These are phyloP conservation scores for Sarcodon sp. DNA, from an alignment of 768 basidiomycete species.

Conservation along the genomic window DNA sequence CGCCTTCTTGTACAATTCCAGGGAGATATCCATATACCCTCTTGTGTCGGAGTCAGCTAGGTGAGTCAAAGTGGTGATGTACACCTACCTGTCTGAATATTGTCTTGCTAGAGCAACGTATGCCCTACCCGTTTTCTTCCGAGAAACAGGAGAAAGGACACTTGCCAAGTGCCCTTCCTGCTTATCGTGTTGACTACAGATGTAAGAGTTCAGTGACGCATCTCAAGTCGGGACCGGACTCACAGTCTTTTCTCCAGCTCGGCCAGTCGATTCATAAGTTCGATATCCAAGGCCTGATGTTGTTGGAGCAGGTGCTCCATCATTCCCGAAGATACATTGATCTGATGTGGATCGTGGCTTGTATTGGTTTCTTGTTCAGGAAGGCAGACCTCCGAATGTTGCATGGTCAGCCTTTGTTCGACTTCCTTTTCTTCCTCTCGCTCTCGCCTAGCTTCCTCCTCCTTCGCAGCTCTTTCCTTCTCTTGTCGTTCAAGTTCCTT, in stretches of 20 bases:
- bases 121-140: conserved; percentile 73
- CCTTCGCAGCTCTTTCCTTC: conserved; percentile 10
- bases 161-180: conserved; percentile 50
- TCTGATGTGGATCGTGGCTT: neutral
- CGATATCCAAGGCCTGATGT: conserved; percentile 57
- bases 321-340: conserved; percentile 27
- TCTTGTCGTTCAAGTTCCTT: conserved; percentile 38
- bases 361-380: neutral
- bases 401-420: neutral
- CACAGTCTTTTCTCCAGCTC: conserved; percentile 69
- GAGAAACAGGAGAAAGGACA: conserved; percentile 57
- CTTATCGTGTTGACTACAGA: conserved; percentile 32
- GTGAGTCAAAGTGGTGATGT: neutral
- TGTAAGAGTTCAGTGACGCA: neutral
- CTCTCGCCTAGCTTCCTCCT: conserved; percentile 11
- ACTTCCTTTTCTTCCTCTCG: conserved; percentile 5
- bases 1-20: conserved; percentile 75
- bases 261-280: conserved; percentile 46
- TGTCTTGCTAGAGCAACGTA: conserved; percentile 77
- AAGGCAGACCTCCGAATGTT: neutral
- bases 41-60: conserved; percentile 20
- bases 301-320: conserved; percentile 51
- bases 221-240: conserved; percentile 15
- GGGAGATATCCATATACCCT: conserved; percentile 68
- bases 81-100: conserved; percentile 64